Conservation (phyloP, 169 alveolate species). For the Plasmodium berghei region DNA sequence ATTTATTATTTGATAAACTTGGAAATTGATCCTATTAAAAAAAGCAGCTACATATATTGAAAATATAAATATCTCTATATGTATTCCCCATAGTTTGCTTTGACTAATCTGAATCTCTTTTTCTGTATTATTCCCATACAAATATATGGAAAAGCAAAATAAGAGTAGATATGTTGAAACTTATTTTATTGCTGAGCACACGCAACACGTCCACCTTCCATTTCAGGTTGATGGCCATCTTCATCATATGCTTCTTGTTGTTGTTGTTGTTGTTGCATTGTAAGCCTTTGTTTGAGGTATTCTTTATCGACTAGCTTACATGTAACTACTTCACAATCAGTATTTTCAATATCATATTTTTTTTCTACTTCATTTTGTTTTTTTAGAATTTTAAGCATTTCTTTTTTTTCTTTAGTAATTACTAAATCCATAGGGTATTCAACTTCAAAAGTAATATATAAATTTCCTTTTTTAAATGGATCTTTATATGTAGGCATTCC, state of each 20-base stretch:
- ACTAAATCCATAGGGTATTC: conserved; percentile 93
- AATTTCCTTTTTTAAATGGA: conserved; percentile 94
- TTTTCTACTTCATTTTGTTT: conserved; percentile 69
- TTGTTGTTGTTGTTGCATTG: conserved; percentile 62
- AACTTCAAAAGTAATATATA: conserved; percentile 94
- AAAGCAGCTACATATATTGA: too few relatives aligned
- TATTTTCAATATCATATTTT: conserved; percentile 54
- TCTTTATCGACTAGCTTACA: conserved; percentile 47
- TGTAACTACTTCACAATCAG: conserved; percentile 68
- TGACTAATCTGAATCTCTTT: too few relatives aligned
- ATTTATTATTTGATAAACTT: too few relatives aligned
- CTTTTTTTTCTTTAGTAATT: conserved; percentile 79
- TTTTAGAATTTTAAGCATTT: conserved; percentile 57
- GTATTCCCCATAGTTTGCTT: too few relatives aligned
- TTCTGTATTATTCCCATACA: too few relatives aligned
- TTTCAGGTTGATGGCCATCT: conserved; percentile 70
- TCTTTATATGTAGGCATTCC: conserved; percentile 98
- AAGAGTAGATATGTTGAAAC: too few relatives aligned
- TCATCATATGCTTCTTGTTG: conserved; percentile 70
- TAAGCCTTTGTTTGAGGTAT: conserved; percentile 38
- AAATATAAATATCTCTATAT: too few relatives aligned
- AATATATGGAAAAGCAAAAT: too few relatives aligned
- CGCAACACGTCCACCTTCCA: conserved; percentile 72
- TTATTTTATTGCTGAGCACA: conserved; percentile 43
- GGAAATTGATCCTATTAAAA: too few relatives aligned